phyloP scores from a whole-genome alignment of 73 alveolate species.

The Paramecium primaurelia region DNA sequence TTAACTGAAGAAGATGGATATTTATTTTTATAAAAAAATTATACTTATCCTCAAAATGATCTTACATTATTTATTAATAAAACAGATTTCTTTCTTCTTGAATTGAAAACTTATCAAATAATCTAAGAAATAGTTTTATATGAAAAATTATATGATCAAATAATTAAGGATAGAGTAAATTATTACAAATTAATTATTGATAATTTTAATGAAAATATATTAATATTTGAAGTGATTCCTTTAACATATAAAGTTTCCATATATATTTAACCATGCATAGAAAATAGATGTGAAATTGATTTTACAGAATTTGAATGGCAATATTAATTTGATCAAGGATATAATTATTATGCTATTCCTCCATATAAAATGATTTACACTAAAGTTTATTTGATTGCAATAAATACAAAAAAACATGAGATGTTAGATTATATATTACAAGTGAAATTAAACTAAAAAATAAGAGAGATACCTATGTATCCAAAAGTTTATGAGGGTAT shows the following conservation, averaged over 20 bases:
- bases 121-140: not conserved
- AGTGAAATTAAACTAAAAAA: not conserved
- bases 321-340: not conserved
- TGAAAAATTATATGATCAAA: not conserved
- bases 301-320: not conserved
- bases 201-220: not conserved
- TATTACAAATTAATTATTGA: not conserved
- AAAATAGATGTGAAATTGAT: not conserved
- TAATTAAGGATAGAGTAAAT: not conserved
- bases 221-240: not conserved
- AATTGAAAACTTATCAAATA: not conserved
- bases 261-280: not conserved
- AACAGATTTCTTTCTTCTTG: not conserved
- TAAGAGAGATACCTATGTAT: not conserved
- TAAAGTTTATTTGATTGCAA: not conserved
- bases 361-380: not conserved
- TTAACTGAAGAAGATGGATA: not conserved
- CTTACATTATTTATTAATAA: not conserved
- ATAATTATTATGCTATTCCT: not conserved
- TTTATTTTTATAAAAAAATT: not conserved
- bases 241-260: not conserved
- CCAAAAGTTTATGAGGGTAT: not conserved
- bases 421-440: not conserved
- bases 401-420: not conserved
- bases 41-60: not conserved